Base-by-base conservation (phyloP, 352 stramenopile species). In the Globisporangium nodosum region DNA sequence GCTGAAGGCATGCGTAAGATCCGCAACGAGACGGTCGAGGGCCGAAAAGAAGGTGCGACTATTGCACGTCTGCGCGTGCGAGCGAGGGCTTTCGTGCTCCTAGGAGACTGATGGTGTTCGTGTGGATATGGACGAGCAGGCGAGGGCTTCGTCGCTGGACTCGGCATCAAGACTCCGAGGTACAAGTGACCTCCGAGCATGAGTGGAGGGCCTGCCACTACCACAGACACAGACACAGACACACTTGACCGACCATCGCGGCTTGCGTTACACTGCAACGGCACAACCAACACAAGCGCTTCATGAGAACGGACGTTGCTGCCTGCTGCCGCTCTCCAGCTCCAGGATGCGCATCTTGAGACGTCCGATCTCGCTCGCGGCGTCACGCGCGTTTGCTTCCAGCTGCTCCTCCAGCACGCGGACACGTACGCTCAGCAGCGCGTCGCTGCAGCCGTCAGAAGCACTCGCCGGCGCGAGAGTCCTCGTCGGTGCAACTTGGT, bases 101-200 rank as follows among this genome's bases (percentile, higher is more conserved):
- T 31, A 42, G 35, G 5, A 30, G n/a, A 18, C 20, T 31, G 49
- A 11, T n/a, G 33, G 21, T 20, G 5, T 46, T 12, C 4, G 8
- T 27, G 35, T 52, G 47, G 27, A 11, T 43, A 15, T 3, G 54
- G 54, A 50, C 47, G 47, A 31, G 24, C 57, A 89, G 79, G 54
- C n/a, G 81, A 92, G 56, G 86, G 86, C 18, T 95, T 92, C 40
- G 77, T 95, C 43, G 85, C 86, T 56, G 86, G 86, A 27, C 60
- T 93, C 24, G 81, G 83, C 39, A 63, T 92, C 63, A 95, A 95
- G 63, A 72, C 59, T 1, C 63, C 77, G 5, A 75, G 82, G 56
- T 92, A 92, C 66, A 76, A 88, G 49, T 15, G 16, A 9, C 16
- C 16, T 16, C 33, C 33, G 33, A 37, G 33, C 33, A 37, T 4